Evolutionary conservation across 2,329 filamentous ascomycete species (phyloP).

Genomic region (Fusarium torulosum): DNA sequence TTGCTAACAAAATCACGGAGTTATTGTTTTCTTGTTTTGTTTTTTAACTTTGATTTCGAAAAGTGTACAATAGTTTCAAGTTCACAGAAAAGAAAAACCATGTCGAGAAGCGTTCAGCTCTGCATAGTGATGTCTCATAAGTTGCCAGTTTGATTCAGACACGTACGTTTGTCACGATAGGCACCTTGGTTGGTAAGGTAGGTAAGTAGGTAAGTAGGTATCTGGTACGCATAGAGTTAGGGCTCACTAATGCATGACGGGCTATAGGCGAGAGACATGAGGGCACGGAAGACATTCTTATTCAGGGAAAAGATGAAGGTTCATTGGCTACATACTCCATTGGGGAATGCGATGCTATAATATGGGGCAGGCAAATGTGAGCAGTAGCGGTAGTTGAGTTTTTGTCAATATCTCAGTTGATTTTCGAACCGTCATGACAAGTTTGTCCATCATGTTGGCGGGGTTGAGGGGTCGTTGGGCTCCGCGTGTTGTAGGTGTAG

Average conservation of each 20-base stretch:
- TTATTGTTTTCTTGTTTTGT: constrained; percentile 6
- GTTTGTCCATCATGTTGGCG: constrained; percentile 28
- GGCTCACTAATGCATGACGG: constrained; percentile 33
- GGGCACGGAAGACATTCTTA: neutral
- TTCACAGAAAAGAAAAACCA: constrained; percentile 40
- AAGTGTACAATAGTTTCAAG: constrained; percentile 46
- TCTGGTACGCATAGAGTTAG: constrained; percentile 19
- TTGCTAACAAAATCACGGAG: constrained; percentile 18
- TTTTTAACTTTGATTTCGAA: constrained; percentile 5
- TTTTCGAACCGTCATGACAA: constrained; percentile 20
- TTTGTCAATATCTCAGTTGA: neutral
- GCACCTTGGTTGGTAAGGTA: too few species aligned
- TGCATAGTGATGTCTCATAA: neutral
- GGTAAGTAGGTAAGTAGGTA: too few species aligned
- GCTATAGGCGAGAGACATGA: constrained; percentile 1
- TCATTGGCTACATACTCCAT: too few species aligned
- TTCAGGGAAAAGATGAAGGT: neutral
- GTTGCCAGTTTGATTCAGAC: neutral
- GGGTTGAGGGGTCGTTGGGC: constrained; percentile 14
- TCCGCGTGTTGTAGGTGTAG: constrained; percentile 4
- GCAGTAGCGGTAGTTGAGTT: too few species aligned
- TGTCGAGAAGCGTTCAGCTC: constrained; percentile 26
- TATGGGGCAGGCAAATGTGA: neutral
- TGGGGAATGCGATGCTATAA: too few species aligned
- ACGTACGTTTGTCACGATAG: too few species aligned